Percentiles rank a stretch among this genome's conserved stretches.
phyloP scores from a whole-genome alignment of 1,139 yeast genomes.

The Kodamaea anthophila region DNA sequence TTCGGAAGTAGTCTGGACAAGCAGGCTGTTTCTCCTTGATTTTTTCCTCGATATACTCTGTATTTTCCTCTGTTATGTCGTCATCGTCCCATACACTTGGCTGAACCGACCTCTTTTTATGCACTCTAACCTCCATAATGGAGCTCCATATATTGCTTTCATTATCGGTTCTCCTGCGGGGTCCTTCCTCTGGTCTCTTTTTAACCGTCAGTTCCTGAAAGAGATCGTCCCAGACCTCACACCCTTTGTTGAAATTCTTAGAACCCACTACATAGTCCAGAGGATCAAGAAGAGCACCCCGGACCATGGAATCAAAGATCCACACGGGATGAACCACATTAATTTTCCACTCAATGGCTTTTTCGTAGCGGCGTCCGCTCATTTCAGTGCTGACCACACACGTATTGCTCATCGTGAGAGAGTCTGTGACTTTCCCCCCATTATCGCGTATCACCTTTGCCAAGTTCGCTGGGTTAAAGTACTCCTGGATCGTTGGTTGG shows the following conservation, averaged over 20 bases:
- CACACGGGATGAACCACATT: constrained; percentile 73
- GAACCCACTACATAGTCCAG: constrained; percentile 34
- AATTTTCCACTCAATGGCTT: constrained; percentile 62
- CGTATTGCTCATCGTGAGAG: constrained; percentile 46
- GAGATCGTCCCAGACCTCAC: constrained; percentile 44
- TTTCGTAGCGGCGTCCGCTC: constrained; percentile 55
- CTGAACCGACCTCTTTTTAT: constrained; percentile 2
- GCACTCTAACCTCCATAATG: constrained; percentile 43
- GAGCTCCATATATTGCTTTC: constrained; percentile 42
- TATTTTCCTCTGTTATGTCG: neutral
- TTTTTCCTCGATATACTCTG: neutral
- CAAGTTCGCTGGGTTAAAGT: constrained; percentile 20
- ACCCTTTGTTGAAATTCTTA: constrained; percentile 39
- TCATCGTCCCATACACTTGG: constrained; percentile 30
- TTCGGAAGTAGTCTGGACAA: constrained; percentile 30
- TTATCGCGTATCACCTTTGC: constrained; percentile 34
- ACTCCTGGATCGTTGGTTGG: constrained; percentile 13
- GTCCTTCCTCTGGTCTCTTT: constrained; percentile 11
- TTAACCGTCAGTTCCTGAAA: constrained; percentile 5
- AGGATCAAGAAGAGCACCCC: constrained; percentile 55
- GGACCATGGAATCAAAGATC: constrained; percentile 55
- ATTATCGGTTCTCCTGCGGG: constrained; percentile 19
- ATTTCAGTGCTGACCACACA: constrained; percentile 50
- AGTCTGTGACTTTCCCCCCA: constrained; percentile 58
- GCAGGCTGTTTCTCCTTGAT: too few species aligned